Evolutionary conservation across 257 asterid species (phyloP), one percentile per base, ranked within the genome.

Genomic region (Fraxinus cuspidata): DNA sequence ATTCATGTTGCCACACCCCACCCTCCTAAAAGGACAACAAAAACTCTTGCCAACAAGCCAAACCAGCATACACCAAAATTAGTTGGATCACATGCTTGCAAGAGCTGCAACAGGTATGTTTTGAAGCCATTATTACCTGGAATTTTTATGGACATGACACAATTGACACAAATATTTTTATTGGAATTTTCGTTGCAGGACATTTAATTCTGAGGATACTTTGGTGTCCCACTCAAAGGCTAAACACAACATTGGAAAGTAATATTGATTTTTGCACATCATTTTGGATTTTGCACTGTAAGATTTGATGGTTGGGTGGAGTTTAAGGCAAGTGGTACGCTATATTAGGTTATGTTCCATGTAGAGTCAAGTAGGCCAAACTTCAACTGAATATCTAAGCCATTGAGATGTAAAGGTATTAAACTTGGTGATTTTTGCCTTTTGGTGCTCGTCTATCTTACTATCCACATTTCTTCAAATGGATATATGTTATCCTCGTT

Each of bases 1-100:
- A 58, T 69, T 25, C 99, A 95, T 76, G 96, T 90, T 23, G 98
- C 93, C 23, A 95, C 98, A 4, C 99, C 97, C 73, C 87, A 92
- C 71, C 99, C 99, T 1, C 78, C 97, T 23, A 94, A 94, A 82
- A 86, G 87, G 83, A 90, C 85, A 47, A 93, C 83, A 0, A 94
- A 91, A 80, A 83, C 92, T 65, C 89, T 93, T 60, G 96, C 84
- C 31, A 77, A 79, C 92, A 89, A 92, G 84, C 68, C 80, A n/a
- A 87, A 77, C 64, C 89, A 74, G 92, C 51, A 84, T 84, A 86
- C 91, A 27, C 92, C 96, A 3, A 86, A 88, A 82, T 85, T 87
- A 28, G 92, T 83, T 31, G 91, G 87, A 44, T 15, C 96, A 25
- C 81, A 82, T 85, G 5, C 80, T 44, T 92, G 98, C 88, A 83